Conservation (phyloP, 2,329 filamentous ascomycete species). For the Teratosphaeria gauchensis region DNA sequence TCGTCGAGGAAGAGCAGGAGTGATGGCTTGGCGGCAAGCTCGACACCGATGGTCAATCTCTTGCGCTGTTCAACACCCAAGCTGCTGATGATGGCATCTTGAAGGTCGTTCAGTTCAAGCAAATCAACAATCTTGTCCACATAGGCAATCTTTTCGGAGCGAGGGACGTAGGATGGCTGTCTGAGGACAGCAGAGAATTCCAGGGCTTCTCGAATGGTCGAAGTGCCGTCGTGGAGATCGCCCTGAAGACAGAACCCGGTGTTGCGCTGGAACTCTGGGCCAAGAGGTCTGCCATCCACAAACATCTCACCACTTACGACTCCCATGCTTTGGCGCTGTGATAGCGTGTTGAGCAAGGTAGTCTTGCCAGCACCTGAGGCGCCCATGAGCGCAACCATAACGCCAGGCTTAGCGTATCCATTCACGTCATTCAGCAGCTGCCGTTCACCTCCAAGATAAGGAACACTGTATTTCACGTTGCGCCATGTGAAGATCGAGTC, state of each 20-base stretch:
- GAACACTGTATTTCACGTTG: constrained; percentile 63
- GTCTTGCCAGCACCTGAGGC: constrained; percentile 77
- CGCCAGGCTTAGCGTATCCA: constrained; percentile 70
- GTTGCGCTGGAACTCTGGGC: constrained; percentile 55
- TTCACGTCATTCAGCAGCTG: constrained; percentile 59
- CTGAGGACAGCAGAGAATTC: constrained; percentile 59
- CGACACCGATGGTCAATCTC: constrained; percentile 63
- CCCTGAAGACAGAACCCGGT: constrained; percentile 66
- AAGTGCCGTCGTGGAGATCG: constrained; percentile 59
- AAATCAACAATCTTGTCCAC: constrained; percentile 58
- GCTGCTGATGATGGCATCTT: constrained; percentile 56
- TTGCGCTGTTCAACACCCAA: constrained; percentile 63
- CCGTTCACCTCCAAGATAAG: constrained; percentile 53
- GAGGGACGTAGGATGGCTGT: constrained; percentile 46
- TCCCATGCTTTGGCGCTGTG: constrained; percentile 60
- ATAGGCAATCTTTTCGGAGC: constrained; percentile 54
- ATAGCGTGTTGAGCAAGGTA: constrained; percentile 67
- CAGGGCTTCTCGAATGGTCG: constrained; percentile 58
- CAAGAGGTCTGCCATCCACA: constrained; percentile 56
- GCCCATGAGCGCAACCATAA: constrained; percentile 73
- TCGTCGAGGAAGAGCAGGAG: constrained; percentile 63
- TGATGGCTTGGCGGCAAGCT: constrained; percentile 59
- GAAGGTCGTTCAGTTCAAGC: constrained; percentile 54
- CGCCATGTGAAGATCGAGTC: constrained; percentile 63
- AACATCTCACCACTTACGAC: constrained; percentile 59